Evolutionary conservation across 2,329 filamentous ascomycete genomes (phyloP), one percentile per base, ranked within the genome.

Genomic region (Fonsecaea pedrosoi): DNA sequence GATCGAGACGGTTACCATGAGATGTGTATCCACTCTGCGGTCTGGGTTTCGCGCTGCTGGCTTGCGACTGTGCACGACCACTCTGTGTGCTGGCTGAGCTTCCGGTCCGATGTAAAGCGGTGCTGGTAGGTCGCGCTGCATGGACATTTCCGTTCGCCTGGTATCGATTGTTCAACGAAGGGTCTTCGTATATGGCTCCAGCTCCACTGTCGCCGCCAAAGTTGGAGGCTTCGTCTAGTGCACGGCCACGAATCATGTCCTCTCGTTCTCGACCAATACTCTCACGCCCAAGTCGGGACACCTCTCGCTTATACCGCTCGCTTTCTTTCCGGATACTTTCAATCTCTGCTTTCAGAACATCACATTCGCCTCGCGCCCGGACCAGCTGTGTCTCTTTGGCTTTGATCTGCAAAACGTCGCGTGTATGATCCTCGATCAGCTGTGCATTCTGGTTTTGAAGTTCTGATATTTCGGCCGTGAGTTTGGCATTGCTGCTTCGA

Each of bases 341-440:
- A 60, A 95, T 93, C 66, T 89, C 90, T 74, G 93, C 89, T 76
- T 97, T 93, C 0, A 94, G 92, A 0, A 92, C 89, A 77, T 98
- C 94, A 37, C 90, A 91, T 75, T 99, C 95, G 71, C 91, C 93
- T 62, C 94, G 87, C 10, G 95, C 94, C 54, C 95, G 90, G 9
- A 98, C 94, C 4, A 99, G 86, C 74, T 99, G 95, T 2, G 95
- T 98, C 78, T 99, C 95, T 79, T 99, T 99, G 13, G 95, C 95
- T 78, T 98, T 98, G 81, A 99, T 96, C 73, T 93, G 95, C 50
- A 99, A 84, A 0, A 97, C 92, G 74, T 99, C 94, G 56, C 94
- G 87, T 0, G 95, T 99, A 77, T 98, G 94, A 74, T 98, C 94
- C 79, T 99, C 95, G 68, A 99, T 99, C 38, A 99, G 84, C 70